A percentile compares a stretch with the other conserved stretches of the same genome.
Conservation (phyloP, 192 early-diverging fungal genomes). For the Coemansia sp. region DNA sequence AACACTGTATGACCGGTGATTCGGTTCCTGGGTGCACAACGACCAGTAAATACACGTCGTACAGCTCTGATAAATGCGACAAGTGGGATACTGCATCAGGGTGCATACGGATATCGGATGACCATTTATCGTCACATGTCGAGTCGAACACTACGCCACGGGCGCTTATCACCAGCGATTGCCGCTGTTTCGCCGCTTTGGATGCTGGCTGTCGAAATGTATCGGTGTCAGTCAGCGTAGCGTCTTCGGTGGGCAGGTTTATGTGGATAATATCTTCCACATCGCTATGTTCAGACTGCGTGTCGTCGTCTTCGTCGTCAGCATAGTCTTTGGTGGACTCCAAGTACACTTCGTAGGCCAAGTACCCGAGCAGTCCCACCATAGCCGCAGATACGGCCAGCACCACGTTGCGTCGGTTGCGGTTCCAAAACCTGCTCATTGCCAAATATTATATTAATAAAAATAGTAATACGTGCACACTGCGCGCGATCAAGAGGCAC, state of each 20-base stretch:
- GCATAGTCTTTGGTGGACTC: constrained; percentile 4
- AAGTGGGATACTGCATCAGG: neutral
- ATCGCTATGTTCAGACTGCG: neutral
- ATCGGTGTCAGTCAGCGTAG: neutral
- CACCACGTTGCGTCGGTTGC: constrained; percentile 14
- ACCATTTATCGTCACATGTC: constrained; percentile 13
- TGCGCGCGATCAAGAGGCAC: too few species aligned
- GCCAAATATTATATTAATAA: neutral
- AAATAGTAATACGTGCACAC: neutral
- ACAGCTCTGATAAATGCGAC: constrained; percentile 5
- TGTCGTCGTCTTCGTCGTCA: constrained; percentile 3
- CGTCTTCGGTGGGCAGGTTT: neutral
- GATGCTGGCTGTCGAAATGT: neutral
- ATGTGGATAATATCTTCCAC: constrained; percentile 7
- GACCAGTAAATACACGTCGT: constrained; percentile 28
- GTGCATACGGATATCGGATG: constrained; percentile 3
- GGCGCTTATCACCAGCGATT: constrained; percentile 29
- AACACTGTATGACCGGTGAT: neutral
- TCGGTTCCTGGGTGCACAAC: constrained; percentile 5
- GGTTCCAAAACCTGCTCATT: constrained; percentile 26
- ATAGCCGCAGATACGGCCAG: constrained; percentile 12
- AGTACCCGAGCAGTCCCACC: constrained; percentile 13
- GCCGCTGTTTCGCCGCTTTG: neutral
- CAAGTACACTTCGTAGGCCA: constrained; percentile 29
- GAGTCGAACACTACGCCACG: constrained; percentile 24